Percentiles rank a stretch among this genome's conserved stretches.
phyloP scores from a whole-genome alignment of 2,329 filamentous ascomycete genomes.

The Gliomastix tumulicola region DNA sequence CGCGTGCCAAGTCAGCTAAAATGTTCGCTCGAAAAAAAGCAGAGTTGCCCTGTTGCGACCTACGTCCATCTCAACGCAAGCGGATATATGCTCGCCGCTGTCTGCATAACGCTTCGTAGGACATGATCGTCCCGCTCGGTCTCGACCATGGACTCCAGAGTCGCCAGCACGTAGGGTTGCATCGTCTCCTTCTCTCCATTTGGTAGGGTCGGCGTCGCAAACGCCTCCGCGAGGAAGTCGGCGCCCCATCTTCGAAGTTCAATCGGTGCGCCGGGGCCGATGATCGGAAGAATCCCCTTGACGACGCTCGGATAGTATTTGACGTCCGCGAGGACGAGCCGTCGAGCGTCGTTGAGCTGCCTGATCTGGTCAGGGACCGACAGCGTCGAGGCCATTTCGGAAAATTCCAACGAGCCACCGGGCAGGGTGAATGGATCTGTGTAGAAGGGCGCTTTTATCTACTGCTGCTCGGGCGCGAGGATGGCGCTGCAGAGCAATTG shows the following conservation, averaged over 20 bases:
- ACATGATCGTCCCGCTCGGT: constrained; percentile 75
- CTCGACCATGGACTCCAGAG: constrained; percentile 63
- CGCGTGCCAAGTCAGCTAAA: constrained; percentile 13
- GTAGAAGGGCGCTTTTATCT: no score
- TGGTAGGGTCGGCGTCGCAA: constrained; percentile 80
- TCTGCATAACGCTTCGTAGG: constrained; percentile 79
- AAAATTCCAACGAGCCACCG: neutral
- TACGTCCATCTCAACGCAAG: constrained; percentile 92
- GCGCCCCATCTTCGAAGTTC: constrained; percentile 93
- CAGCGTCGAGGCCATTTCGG: constrained; percentile 22
- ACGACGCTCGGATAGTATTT: constrained; percentile 89
- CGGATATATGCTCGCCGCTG: constrained; percentile 87
- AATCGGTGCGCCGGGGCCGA: constrained; percentile 65
- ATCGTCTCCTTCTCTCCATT: constrained; percentile 74
- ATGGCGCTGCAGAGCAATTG: no score
- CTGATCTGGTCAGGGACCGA: constrained; percentile 70
- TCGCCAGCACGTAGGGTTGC: constrained; percentile 70
- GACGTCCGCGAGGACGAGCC: constrained; percentile 79
- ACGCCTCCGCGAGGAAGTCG: constrained; percentile 92
- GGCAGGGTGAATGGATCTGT: constrained; percentile 5
- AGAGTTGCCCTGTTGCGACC: constrained; percentile 38
- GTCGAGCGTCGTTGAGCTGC: constrained; percentile 85
- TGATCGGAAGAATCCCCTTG: constrained; percentile 86
- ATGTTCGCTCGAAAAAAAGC: no score
- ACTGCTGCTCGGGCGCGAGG: no score